Conservation (phyloP, 2,329 filamentous ascomycete genomes). For the Monosporascus sp. region DNA sequence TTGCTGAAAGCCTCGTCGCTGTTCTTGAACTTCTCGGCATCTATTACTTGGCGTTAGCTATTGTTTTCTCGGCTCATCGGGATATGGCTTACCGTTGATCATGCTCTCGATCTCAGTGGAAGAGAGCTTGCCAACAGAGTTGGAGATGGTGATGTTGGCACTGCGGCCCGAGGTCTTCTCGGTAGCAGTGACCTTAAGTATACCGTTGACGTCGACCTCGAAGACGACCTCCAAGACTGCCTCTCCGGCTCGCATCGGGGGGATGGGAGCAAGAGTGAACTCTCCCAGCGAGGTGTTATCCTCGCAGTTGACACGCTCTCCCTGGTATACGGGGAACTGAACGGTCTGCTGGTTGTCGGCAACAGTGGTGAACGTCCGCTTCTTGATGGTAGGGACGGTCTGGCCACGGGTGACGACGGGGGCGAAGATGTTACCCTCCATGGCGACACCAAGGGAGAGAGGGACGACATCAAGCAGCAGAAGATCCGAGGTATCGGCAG, state of each 20-base stretch:
- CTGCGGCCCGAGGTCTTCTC: constrained; percentile 98
- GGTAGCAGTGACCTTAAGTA: constrained; percentile 97
- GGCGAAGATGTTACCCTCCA: constrained; percentile 99
- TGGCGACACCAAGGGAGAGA: constrained; percentile 95
- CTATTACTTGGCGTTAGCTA: constrained; percentile 31
- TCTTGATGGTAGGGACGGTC: constrained; percentile 76
- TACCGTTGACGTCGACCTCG: constrained; percentile 99
- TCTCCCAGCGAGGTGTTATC: constrained; percentile 98
- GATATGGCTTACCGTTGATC: constrained; percentile 63
- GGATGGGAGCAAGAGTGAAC: constrained; percentile 86
- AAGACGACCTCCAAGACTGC: constrained; percentile 97
- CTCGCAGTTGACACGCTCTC: constrained; percentile 96
- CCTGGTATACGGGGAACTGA: constrained; percentile 90
- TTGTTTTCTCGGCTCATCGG: not conserved
- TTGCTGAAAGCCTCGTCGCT: constrained; percentile 98
- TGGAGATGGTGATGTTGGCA: constrained; percentile 99
- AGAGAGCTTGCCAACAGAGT: constrained; percentile 98
- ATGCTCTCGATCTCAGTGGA: constrained; percentile 94
- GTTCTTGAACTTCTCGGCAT: constrained; percentile 98
- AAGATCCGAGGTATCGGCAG: constrained; percentile 88
- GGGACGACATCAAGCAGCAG: constrained; percentile 94
- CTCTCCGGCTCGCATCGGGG: constrained; percentile 89
- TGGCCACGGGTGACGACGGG: constrained; percentile 79
- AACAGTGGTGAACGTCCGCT: constrained; percentile 81
- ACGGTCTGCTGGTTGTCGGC: constrained; percentile 73